Percentiles rank a stretch among this genome's conserved stretches.
These are phyloP conservation scores for Ogataea nonfermentans DNA, from an alignment of 805 yeast genomes.

Conservation along the genomic window DNA sequence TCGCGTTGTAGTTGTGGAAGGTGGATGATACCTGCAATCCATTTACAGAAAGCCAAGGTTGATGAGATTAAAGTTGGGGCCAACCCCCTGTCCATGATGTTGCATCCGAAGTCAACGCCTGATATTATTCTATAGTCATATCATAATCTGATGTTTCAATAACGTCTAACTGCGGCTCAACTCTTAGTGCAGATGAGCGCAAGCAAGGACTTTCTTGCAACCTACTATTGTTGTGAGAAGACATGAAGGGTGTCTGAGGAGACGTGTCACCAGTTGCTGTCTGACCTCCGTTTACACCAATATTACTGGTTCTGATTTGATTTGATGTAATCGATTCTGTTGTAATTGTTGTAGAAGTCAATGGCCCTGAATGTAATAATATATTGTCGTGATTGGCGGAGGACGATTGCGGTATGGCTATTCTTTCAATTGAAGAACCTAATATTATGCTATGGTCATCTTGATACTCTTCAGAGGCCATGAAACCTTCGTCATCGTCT, in stretches of 20 bases:
- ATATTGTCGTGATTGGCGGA: constrained; percentile 8
- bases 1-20: constrained; percentile 90
- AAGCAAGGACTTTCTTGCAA: constrained; percentile 16
- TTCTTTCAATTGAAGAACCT: constrained; percentile 17
- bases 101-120: background rate
- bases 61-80: constrained; percentile 48
- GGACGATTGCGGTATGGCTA: constrained; percentile 7
- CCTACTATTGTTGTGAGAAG: constrained; percentile 6
- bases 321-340: constrained; percentile 13
- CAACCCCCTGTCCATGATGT: constrained; percentile 1
- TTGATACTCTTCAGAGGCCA: constrained; percentile 40
- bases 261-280: constrained; percentile 20
- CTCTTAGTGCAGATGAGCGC: constrained; percentile 16
- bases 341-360: constrained; percentile 16
- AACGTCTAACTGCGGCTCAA: constrained; percentile 14
- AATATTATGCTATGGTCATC: constrained; percentile 33
- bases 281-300: constrained; percentile 8
- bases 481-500: constrained; percentile 29
- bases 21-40: constrained; percentile 94
- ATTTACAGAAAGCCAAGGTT: constrained; percentile 75
- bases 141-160: constrained; percentile 28
- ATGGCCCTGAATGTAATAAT: constrained; percentile 16
- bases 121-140: constrained; percentile 30
- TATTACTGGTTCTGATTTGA: constrained; percentile 9
- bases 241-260: constrained; percentile 20